These are phyloP conservation scores for Elongisporangium undulatum DNA, from an alignment of 352 stramenopile genomes.

Conservation along the genomic window DNA sequence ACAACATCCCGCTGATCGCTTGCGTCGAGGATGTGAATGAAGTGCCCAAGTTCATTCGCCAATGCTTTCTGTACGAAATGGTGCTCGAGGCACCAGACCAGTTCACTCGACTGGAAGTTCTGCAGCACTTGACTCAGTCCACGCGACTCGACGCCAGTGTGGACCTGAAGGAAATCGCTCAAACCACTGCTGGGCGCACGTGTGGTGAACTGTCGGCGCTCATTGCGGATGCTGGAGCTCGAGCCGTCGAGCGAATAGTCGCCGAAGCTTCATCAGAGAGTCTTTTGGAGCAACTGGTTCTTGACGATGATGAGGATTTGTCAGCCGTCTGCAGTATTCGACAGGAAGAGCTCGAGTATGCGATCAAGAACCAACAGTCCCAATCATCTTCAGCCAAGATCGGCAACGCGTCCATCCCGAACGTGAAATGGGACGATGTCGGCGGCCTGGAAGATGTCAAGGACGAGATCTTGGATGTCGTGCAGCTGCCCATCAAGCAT, in stretches of 20 bases:
- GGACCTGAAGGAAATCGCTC: slow-evolving; percentile 50
- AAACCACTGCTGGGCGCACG: slow-evolving; percentile 66
- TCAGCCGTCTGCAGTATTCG: slow-evolving; percentile 22
- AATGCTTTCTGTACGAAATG: slow-evolving; percentile 81
- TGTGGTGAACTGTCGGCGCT: slow-evolving; percentile 70
- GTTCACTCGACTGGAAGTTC: slow-evolving; percentile 41
- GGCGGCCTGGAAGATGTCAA: slow-evolving; percentile 99
- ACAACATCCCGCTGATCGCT: slow-evolving; percentile 67
- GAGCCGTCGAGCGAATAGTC: slow-evolving; percentile 46
- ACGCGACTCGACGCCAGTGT: slow-evolving; percentile 40
- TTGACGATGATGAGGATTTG: slow-evolving; percentile 13
- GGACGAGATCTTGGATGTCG: slow-evolving; percentile 91
- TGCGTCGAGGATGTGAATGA: slow-evolving; percentile 75
- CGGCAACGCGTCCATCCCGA: slow-evolving; percentile 81
- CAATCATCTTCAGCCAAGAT: slow-evolving; percentile 62
- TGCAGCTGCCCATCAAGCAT: slow-evolving; percentile 82
- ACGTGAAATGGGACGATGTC: slow-evolving; percentile 98
- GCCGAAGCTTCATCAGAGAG: slow-evolving; percentile 8
- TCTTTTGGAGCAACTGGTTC: slow-evolving; percentile 10
- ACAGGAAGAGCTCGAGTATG: slow-evolving; percentile 38
- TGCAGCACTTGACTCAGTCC: slow-evolving; percentile 35
- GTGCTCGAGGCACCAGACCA: slow-evolving; percentile 59
- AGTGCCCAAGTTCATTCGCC: slow-evolving; percentile 75
- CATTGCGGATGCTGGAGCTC: slow-evolving; percentile 49
- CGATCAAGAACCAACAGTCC: slow-evolving; percentile 63